Base-by-base conservation (phyloP, 768 basidiomycete genomes). In the Boletus vinaceobasis region DNA sequence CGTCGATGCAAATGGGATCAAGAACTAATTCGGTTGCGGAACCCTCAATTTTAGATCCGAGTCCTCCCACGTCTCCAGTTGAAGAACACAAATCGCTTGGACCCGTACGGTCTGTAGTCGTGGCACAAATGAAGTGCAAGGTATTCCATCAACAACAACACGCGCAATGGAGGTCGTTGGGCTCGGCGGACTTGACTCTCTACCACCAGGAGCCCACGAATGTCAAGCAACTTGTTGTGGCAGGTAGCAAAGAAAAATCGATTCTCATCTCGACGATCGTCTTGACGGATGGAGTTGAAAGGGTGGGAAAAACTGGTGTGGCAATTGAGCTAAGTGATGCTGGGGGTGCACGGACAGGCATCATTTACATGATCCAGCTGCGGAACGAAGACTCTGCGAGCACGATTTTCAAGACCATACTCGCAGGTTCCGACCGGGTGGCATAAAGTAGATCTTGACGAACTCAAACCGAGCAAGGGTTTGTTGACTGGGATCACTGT, bases 221-320 rank as follows among this genome's bases (percentile, higher is more conserved):
- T 64, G 78, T 93, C 63, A 99, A 99, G 73, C 97, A 99, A 71
- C 82, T 99, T 29, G 97, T 98, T 15, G 95, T 98, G 31, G 83
- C 87, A 8, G 91, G 94, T 58, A 81, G 79, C 63, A 88, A 83
- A 67, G 81, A 85, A 52, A 87, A 86, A 62, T 77, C 84, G 5
- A 77, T 93, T 60, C 71, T 98, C 39, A 94, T 99, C 59, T 96
- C 93, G 39, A 98, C 97, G 7, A 97, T 98, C 58, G 91, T 99
- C 31, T 76, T 98, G 48, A 92, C 87, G 5, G 95, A 98, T 69
- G 97, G 95, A 8, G 96, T 98, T 27, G 97, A 99, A 73, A 80
- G 96, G 43, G 96, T 99, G n/a, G 97, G 92, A 21, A 98, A 96
- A 75, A 98, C 96, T 3, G 97, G 97, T 14, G 88, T 99, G 38